These are phyloP conservation scores for Colletotrichum paranaense DNA, from an alignment of 2,329 filamentous ascomycete species.

Conservation along the genomic window DNA sequence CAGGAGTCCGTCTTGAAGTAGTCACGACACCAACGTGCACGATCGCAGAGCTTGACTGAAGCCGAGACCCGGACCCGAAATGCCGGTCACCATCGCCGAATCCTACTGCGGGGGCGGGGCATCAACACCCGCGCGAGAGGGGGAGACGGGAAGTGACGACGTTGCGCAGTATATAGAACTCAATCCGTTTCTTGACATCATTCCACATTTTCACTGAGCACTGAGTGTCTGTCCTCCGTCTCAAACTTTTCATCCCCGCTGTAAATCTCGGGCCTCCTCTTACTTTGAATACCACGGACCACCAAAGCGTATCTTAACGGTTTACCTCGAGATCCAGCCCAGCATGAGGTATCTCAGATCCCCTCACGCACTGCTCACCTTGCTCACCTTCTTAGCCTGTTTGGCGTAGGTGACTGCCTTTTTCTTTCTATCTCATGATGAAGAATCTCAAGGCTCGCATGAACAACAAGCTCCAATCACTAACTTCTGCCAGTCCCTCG, in stretches of 20 bases:
- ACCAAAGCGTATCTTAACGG: neutral
- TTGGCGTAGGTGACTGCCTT: neutral
- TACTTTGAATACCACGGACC: neutral
- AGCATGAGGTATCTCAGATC: slow-evolving; percentile 24
- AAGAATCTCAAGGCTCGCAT: neutral
- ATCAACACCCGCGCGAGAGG: neutral
- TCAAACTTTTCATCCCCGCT: neutral
- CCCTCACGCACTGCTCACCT: neutral
- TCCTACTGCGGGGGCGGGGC: slow-evolving; percentile 26
- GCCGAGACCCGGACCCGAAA: slow-evolving; percentile 29
- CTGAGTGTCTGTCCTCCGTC: neutral
- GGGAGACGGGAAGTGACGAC: neutral
- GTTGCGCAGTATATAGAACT: slow-evolving; percentile 3
- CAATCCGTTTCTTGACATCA: neutral
- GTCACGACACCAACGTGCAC: neutral
- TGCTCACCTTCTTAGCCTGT: neutral
- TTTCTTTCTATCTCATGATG: neutral
- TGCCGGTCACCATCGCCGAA: slow-evolving; percentile 25
- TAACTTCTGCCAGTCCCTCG: neutral
- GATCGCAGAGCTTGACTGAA: neutral
- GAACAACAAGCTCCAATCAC: neutral
- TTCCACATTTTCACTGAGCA: neutral
- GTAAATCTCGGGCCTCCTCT: neutral
- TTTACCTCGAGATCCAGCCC: neutral
- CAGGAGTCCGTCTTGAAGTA: neutral